These are phyloP conservation scores for Myxozyma sirexii DNA, from an alignment of 805 yeast species.

Conservation along the genomic window DNA sequence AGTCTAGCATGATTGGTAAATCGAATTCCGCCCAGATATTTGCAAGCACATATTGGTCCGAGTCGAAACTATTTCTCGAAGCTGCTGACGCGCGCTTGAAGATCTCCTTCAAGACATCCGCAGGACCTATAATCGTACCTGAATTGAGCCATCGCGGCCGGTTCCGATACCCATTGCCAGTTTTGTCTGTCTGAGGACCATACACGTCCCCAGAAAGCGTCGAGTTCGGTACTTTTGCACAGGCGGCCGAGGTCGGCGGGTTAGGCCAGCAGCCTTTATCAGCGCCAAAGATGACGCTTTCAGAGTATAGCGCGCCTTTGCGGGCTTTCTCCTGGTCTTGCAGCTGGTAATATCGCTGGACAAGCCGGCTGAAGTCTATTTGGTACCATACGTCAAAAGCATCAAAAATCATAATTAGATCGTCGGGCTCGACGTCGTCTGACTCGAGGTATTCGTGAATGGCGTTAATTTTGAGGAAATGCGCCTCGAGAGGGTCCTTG, in stretches of 20 bases:
- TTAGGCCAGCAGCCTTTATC: conserved; percentile 30
- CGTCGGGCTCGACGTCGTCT: conserved; percentile 14
- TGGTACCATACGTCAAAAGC: conserved; percentile 34
- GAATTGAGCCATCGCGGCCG: conserved; percentile 31
- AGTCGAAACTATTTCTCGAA: background rate
- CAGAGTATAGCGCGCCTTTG: background rate
- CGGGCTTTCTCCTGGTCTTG: conserved; percentile 1
- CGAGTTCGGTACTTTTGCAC: conserved; percentile 14
- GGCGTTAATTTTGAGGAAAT: conserved; percentile 29
- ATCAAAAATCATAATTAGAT: conserved; percentile 25
- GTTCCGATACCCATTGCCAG: background rate
- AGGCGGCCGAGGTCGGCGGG: conserved; percentile 7
- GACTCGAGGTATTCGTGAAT: conserved; percentile 23
- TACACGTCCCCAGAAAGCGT: conserved; percentile 14
- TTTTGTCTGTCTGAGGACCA: conserved; percentile 18
- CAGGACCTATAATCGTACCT: conserved; percentile 24
- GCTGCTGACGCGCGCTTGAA: conserved; percentile 5
- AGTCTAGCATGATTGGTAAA: conserved; percentile 19
- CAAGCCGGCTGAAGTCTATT: conserved; percentile 13
- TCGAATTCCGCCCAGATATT: conserved; percentile 19
- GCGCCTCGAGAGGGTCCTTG: conserved; percentile 17
- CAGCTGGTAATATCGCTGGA: conserved; percentile 17
- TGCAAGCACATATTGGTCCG: conserved; percentile 19
- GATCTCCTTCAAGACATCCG: conserved; percentile 1
- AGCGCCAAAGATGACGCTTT: conserved; percentile 20